Conservation (phyloP, 202 grass and related monocot genomes). For the Panicum hallii region DNA sequence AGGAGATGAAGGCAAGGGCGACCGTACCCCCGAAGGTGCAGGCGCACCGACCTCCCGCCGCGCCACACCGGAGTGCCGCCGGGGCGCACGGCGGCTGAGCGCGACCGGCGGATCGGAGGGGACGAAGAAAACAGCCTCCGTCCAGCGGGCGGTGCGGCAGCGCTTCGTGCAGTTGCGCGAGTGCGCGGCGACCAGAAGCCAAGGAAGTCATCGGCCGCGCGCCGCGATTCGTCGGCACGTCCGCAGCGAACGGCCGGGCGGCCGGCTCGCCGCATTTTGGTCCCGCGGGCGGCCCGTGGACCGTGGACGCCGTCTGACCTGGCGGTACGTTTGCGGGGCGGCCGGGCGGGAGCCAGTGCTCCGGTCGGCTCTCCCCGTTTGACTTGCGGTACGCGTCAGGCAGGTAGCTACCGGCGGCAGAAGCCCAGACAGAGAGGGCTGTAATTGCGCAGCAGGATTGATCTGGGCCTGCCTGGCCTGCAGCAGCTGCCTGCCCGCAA, state of each 20-base stretch:
- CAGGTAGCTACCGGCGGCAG: too few species aligned
- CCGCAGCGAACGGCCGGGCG: background rate
- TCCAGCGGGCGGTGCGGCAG: background rate
- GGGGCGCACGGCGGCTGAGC: too few species aligned
- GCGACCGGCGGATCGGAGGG: too few species aligned
- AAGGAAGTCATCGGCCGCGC: background rate
- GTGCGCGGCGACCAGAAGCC: background rate
- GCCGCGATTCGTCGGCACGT: background rate
- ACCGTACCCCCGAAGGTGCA: too few species aligned
- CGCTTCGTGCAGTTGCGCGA: background rate
- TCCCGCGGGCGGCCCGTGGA: background rate
- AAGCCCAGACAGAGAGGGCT: background rate
- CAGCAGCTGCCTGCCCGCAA: background rate
- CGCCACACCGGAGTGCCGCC: too few species aligned
- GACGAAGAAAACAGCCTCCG: background rate
- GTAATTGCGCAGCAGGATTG: background rate
- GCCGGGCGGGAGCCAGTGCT: background rate
- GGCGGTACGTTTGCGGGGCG: background rate
- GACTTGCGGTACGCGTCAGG: background rate
- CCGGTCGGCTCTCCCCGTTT: background rate
- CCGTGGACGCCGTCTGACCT: background rate
- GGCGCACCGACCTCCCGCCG: too few species aligned
- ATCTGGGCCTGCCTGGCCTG: background rate
- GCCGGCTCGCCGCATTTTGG: background rate
- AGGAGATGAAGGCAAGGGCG: too few species aligned